Conservation (phyloP, 345 rosid species). For the Moringa oleifera region DNA sequence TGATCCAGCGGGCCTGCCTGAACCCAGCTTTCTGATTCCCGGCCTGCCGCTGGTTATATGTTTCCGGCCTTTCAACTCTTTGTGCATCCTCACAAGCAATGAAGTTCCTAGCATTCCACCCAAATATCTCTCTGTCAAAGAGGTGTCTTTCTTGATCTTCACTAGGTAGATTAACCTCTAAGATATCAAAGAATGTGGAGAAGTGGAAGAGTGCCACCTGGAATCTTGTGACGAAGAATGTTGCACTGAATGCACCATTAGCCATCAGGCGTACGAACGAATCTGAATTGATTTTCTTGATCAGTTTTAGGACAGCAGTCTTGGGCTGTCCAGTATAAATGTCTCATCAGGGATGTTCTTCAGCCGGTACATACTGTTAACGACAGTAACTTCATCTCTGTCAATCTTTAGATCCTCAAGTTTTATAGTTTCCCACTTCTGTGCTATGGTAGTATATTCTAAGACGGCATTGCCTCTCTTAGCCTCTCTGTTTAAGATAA, state of each 20-base stretch:
- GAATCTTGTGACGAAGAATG: slow-evolving; percentile 51
- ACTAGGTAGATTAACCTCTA: slow-evolving; percentile 30
- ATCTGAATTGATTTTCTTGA: slow-evolving; percentile 45
- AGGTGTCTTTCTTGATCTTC: slow-evolving; percentile 45
- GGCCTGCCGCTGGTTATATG: slow-evolving; percentile 35
- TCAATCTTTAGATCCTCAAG: slow-evolving; percentile 47
- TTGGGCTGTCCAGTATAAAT: slow-evolving; percentile 33
- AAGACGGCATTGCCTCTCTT: slow-evolving; percentile 43
- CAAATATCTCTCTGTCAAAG: slow-evolving; percentile 45
- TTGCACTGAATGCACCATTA: slow-evolving; percentile 52
- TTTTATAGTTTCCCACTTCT: slow-evolving; percentile 59
- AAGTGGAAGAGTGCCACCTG: slow-evolving; percentile 52
- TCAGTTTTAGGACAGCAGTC: slow-evolving; percentile 49
- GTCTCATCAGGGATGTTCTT: slow-evolving; percentile 59
- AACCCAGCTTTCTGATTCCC: slow-evolving; percentile 38
- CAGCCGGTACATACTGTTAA: slow-evolving; percentile 40
- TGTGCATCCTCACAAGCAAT: slow-evolving; percentile 58
- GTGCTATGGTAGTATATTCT: slow-evolving; percentile 42
- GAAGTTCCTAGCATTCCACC: slow-evolving; percentile 40
- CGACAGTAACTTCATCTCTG: slow-evolving; percentile 38
- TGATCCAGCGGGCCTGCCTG: slow-evolving; percentile 38
- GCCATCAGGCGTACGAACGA: slow-evolving; percentile 50
- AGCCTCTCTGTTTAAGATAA: slow-evolving; percentile 36
- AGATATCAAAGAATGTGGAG: slow-evolving; percentile 55
- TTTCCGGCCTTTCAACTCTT: slow-evolving; percentile 42